Conservation (phyloP, 139 green algal genomes). For the Picochlorum sp. region DNA sequence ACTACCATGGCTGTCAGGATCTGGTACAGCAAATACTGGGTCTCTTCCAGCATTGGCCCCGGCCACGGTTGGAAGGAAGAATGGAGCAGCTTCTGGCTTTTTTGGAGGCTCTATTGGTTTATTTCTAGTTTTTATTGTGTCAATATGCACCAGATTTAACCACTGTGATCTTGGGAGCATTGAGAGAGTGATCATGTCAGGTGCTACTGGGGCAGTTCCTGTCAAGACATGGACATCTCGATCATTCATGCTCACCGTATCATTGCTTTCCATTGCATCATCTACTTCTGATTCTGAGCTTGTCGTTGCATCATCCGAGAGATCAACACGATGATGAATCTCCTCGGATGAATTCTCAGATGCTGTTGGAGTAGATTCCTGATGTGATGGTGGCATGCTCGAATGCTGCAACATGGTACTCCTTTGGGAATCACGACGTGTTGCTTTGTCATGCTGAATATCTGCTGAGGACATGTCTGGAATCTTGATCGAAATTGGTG, state of each 20-base stretch:
- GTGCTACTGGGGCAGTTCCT: slow-evolving; percentile 41
- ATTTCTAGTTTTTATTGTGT: slow-evolving; percentile 86
- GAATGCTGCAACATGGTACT: too few species aligned
- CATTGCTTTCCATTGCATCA: not conserved
- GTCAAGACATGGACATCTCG: not conserved
- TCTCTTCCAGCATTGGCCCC: slow-evolving; percentile 22
- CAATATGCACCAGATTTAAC: slow-evolving; percentile 78
- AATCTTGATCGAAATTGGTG: slow-evolving; percentile 37
- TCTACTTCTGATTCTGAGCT: not conserved
- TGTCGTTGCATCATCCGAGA: not conserved
- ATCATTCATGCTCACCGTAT: not conserved
- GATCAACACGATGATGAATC: too few species aligned
- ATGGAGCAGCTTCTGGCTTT: slow-evolving; percentile 90
- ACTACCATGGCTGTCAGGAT: not conserved
- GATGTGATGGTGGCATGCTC: too few species aligned
- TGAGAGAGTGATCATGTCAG: slow-evolving; percentile 73
- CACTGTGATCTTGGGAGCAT: slow-evolving; percentile 84
- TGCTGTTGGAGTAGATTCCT: too few species aligned
- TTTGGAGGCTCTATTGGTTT: slow-evolving; percentile 77
- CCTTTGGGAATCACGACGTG: too few species aligned
- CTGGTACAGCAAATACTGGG: slow-evolving; percentile 42
- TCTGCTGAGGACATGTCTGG: slow-evolving; percentile 12
- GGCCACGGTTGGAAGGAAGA: slow-evolving; percentile 90
- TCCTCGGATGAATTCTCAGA: too few species aligned
- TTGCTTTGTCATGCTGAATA: too few species aligned